phyloP scores from a whole-genome alignment of 2,329 filamentous ascomycete species.

The Verticillium alfalfae region DNA sequence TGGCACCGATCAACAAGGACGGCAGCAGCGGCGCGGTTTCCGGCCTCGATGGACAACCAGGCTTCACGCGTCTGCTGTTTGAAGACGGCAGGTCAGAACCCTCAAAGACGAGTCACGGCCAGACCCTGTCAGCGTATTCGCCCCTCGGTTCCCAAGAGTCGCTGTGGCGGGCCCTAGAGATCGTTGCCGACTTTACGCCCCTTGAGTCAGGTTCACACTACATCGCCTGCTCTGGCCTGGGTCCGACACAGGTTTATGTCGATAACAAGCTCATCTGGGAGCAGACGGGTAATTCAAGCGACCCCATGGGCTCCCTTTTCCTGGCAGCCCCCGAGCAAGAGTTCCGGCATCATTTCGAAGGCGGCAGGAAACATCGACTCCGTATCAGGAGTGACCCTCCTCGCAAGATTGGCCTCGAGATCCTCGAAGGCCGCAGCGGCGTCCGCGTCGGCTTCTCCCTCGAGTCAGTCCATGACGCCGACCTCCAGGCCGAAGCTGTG shows the following conservation, averaged over 20 bases:
- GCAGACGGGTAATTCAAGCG: slow-evolving; percentile 21
- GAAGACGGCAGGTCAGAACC: slow-evolving; percentile 18
- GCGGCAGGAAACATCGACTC: slow-evolving; percentile 23
- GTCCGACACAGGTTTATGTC: slow-evolving; percentile 22
- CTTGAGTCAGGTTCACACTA: slow-evolving; percentile 22
- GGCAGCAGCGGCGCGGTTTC: slow-evolving; percentile 17
- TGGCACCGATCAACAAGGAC: slow-evolving; percentile 14
- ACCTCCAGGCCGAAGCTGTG: slow-evolving; percentile 43
- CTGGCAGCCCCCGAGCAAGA: slow-evolving; percentile 22
- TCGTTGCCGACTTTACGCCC: slow-evolving; percentile 23
- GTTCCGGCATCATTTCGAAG: slow-evolving; percentile 16
- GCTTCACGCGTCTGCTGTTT: slow-evolving; percentile 23
- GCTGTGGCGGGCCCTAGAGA: slow-evolving; percentile 18
- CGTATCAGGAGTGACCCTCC: slow-evolving; percentile 22
- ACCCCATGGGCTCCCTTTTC: slow-evolving; percentile 28
- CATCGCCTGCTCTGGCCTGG: slow-evolving; percentile 22
- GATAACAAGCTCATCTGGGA: slow-evolving; percentile 23
- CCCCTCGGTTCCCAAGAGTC: slow-evolving; percentile 13
- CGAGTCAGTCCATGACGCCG: slow-evolving; percentile 24
- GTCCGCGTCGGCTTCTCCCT: slow-evolving; percentile 24
- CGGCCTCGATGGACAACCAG: slow-evolving; percentile 23
- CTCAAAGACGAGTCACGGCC: slow-evolving; percentile 15
- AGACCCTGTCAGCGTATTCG: slow-evolving; percentile 17
- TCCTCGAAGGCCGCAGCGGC: slow-evolving; percentile 24
- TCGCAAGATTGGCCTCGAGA: slow-evolving; percentile 18